Conservation (phyloP, 2,329 filamentous ascomycete species). For the Zopfia rhizophila region DNA sequence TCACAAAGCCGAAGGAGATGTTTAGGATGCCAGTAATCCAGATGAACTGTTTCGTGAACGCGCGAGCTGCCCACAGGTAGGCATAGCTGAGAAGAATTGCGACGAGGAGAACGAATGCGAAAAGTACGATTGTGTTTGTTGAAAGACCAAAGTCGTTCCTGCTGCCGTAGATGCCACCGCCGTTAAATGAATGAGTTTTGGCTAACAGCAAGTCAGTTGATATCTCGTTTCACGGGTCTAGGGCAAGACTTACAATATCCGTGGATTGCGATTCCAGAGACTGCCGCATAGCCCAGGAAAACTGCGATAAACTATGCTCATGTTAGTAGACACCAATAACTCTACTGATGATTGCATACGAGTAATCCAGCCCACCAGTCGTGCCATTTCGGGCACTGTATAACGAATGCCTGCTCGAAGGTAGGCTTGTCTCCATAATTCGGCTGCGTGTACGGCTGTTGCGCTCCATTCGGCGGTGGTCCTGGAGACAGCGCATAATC, state of each 20-base stretch:
- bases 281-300: conserved; percentile 77
- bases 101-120: conserved; percentile 79
- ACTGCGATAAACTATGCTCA: conserved; percentile 71
- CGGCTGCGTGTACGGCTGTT: conserved; percentile 35
- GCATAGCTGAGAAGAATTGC: conserved; percentile 78
- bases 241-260: conserved; percentile 67
- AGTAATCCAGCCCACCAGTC: conserved; percentile 89
- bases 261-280: conserved; percentile 79
- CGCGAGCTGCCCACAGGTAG: conserved; percentile 80
- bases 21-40: conserved; percentile 93
- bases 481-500: conserved; percentile 41
- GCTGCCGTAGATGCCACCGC: conserved; percentile 77
- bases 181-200: conserved; percentile 69
- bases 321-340: not conserved
- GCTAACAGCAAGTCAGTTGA: no score
- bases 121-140: conserved; percentile 87
- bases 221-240: no score
- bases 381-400: conserved; percentile 87
- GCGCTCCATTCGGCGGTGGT: conserved; percentile 32
- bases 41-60: conserved; percentile 89
- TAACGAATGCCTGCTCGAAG: conserved; percentile 84
- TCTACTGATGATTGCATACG: conserved; percentile 56
- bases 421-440: conserved; percentile 57
- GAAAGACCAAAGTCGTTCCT: conserved; percentile 75
- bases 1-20: conserved; percentile 83